Evolutionary conservation across 2,329 filamentous ascomycete species (phyloP).

Genomic region (Metarhizium rileyi): DNA sequence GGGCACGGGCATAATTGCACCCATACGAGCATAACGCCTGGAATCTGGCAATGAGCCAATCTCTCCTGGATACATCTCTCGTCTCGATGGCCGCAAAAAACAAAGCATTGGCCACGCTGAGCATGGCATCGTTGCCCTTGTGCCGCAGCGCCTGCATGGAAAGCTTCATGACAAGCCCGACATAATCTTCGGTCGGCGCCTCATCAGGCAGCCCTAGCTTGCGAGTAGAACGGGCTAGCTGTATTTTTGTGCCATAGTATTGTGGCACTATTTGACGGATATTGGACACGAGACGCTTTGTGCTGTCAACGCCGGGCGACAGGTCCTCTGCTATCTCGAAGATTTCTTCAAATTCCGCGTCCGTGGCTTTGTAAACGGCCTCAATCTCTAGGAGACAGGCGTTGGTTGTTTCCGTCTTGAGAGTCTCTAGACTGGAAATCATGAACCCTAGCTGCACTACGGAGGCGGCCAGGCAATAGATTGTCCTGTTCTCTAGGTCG

Average conservation of each 20-base stretch:
- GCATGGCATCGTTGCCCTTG: constrained; percentile 20
- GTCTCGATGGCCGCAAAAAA: constrained; percentile 27
- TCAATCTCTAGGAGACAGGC: constrained; percentile 12
- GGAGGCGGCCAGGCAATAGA: constrained; percentile 20
- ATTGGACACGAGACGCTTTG: constrained; percentile 22
- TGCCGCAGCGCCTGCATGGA: constrained; percentile 23
- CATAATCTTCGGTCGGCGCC: constrained; percentile 4
- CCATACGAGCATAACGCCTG: constrained; percentile 19
- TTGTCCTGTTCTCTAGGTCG: constrained; percentile 24
- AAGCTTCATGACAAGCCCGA: constrained; percentile 19
- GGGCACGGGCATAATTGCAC: constrained; percentile 21
- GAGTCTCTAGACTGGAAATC: constrained; percentile 19
- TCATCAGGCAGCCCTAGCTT: constrained; percentile 5
- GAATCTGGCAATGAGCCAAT: constrained; percentile 24
- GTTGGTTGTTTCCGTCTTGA: constrained; percentile 13
- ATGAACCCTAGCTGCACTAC: constrained; percentile 22
- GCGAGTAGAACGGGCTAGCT: constrained; percentile 11
- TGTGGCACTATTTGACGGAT: constrained; percentile 24
- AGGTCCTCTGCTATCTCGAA: constrained; percentile 18
- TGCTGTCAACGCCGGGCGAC: constrained; percentile 14
- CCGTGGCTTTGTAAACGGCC: constrained; percentile 13
- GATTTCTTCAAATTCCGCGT: constrained; percentile 15
- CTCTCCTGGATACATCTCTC: constrained; percentile 20
- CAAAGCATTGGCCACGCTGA: constrained; percentile 23
- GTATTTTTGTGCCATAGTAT: constrained; percentile 24